These are phyloP conservation scores for Cladosporium sp. DNA, from an alignment of 2,329 filamentous ascomycete genomes.

Conservation along the genomic window DNA sequence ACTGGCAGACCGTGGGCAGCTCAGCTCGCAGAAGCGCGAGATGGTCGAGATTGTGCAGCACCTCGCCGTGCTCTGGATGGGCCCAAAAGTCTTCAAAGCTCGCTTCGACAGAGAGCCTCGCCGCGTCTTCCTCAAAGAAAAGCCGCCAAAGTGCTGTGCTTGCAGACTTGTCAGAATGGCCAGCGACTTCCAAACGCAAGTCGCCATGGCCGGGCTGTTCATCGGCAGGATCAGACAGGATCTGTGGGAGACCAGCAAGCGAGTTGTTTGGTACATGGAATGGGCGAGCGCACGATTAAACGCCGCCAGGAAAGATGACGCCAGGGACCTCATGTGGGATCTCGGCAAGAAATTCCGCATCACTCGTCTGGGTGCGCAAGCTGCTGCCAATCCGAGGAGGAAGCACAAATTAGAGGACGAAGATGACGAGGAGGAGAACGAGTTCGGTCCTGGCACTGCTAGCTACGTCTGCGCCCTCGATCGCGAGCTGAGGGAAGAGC, in stretches of 20 bases:
- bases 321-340: conserved; percentile 2
- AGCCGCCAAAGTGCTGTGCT: conserved; percentile 19
- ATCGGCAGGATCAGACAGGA: conserved; percentile 20
- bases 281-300: background rate
- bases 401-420: background rate
- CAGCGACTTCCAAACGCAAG: conserved; percentile 14
- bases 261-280: conserved; percentile 19
- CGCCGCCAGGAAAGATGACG: background rate
- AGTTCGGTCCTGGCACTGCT: conserved; percentile 3
- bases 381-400: background rate
- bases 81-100: conserved; percentile 5
- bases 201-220: conserved; percentile 21
- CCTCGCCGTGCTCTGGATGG: conserved; percentile 18
- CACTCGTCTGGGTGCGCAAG: conserved; percentile 9
- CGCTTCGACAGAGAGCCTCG: conserved; percentile 7
- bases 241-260: conserved; percentile 24
- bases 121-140: background rate
- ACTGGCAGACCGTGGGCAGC: background rate
- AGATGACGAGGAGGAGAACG: background rate
- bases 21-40: conserved; percentile 5
- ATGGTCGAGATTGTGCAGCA: conserved; percentile 8
- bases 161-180: conserved; percentile 18
- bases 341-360: conserved; percentile 5
- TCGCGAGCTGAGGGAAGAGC: conserved; percentile 2
- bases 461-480: conserved; percentile 12